phyloP scores from a whole-genome alignment of 2,329 filamentous ascomycete species.

The Penicillium verrucosum region DNA sequence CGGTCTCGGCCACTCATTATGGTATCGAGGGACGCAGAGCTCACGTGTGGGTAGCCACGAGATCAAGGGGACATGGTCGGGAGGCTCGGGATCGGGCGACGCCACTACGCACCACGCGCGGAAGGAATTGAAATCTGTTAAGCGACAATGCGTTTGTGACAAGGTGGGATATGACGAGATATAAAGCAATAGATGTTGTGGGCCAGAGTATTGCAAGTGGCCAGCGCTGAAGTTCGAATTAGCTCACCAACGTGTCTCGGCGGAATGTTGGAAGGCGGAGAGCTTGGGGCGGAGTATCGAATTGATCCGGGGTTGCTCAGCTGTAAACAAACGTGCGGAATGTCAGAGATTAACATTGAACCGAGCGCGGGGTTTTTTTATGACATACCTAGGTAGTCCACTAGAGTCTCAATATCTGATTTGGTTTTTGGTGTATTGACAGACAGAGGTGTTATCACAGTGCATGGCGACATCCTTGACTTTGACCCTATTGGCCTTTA shows the following conservation, averaged over 20 bases:
- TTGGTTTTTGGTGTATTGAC: neutral
- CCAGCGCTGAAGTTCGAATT: constrained; percentile 13
- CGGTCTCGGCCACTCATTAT: constrained; percentile 41
- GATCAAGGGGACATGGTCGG: constrained; percentile 36
- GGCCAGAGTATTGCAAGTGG: constrained; percentile 11
- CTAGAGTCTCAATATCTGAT: neutral
- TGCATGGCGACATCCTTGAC: neutral
- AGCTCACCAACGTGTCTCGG: constrained; percentile 17
- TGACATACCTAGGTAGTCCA: no score
- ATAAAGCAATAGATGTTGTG: constrained; percentile 4
- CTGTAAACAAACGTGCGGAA: neutral
- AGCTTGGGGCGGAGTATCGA: constrained; percentile 25
- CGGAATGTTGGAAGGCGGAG: constrained; percentile 27
- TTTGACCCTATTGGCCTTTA: neutral
- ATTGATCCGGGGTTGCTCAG: constrained; percentile 14
- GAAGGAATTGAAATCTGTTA: constrained; percentile 4
- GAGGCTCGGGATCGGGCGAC: constrained; percentile 16
- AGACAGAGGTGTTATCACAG: neutral
- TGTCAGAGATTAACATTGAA: neutral
- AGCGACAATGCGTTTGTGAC: neutral
- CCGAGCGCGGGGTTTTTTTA: neutral
- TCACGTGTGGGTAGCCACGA: constrained; percentile 25
- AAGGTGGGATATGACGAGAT: neutral
- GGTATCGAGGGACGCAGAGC: constrained; percentile 18
- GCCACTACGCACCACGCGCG: constrained; percentile 11